Base-by-base conservation (phyloP, 2,329 filamentous ascomycete species). In the Pochonia chlamydosporia region DNA sequence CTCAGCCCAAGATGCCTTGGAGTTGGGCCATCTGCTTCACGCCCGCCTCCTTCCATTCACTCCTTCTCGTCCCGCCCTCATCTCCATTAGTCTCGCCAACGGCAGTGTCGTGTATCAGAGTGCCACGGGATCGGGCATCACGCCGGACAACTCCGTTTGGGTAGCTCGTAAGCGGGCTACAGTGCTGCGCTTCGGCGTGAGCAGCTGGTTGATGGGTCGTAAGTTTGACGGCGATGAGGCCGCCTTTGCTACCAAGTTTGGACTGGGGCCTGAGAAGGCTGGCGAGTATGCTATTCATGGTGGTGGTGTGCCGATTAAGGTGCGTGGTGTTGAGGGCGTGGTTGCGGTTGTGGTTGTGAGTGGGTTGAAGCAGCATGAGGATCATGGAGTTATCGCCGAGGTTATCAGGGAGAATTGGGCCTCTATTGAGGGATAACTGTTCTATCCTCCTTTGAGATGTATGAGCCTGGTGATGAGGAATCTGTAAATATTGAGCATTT, bases 321-420 rank as follows among this genome's bases (percentile, higher is more conserved):
- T 92, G 6, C 69, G 70, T 45, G 85, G 85, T 0, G 85, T 91
- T 1, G 87, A 91, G 67, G 87, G 87, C 1, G 68, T 89, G 3
- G 82, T 90, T 8, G 87, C 79, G 1, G 82, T 89, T 1, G 81
- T 90, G 21, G 81, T 90, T 16, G 84, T 92, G 1, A 86, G 82
- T 59, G 88, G 87, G 4, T 63, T 92, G 63, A 85, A 82, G 69
- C 84, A 90, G 65, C 74, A 87, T 56, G 78, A 90, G 68, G 87
- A 91, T 63, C 88, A 93, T 64, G 81, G 80, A 8, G 78, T 90
- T 31, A 81, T 92, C 58, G 76, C 87, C 1, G 84, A 90, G 61
- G 81, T 80, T 1, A 72, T 90, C 36, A 72, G 73, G 55, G 76
- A 79, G 24, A 66, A 72, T 47, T 75, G 72, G 72, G 58, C 18